phyloP scores from a whole-genome alignment of 2,329 filamentous ascomycete species.

The Cercospora zeae-maydis region DNA sequence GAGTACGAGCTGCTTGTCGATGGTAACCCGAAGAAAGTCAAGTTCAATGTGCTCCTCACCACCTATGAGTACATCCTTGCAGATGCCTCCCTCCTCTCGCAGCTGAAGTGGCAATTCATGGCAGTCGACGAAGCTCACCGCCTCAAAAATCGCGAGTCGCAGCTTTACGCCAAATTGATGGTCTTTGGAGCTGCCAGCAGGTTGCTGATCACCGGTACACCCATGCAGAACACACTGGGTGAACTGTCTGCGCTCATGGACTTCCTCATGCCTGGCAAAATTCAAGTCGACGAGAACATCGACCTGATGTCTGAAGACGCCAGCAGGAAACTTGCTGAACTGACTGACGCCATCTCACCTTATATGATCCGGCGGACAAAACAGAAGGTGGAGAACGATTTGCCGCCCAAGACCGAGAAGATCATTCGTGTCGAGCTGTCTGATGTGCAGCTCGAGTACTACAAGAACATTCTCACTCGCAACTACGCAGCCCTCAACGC shows the following conservation, averaged over 20 bases:
- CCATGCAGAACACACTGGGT: constrained; percentile 93
- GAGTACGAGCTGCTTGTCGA: constrained; percentile 87
- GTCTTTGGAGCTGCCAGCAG: constrained; percentile 85
- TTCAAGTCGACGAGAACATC: constrained; percentile 86
- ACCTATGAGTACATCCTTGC: constrained; percentile 95
- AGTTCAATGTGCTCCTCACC: constrained; percentile 96
- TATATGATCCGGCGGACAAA: constrained; percentile 96
- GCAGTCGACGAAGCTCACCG: constrained; percentile 96
- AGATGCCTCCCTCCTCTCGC: constrained; percentile 77
- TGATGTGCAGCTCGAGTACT: constrained; percentile 94
- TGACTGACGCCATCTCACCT: constrained; percentile 83
- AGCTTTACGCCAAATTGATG: constrained; percentile 79
- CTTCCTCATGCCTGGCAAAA: constrained; percentile 92
- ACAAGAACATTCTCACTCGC: constrained; percentile 96
- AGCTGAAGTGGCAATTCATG: constrained; percentile 96
- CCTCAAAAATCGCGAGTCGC: constrained; percentile 92
- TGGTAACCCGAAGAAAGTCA: constrained; percentile 80
- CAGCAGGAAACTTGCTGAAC: constrained; percentile 77
- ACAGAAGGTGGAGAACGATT: constrained; percentile 92
- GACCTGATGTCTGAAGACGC: constrained; percentile 75
- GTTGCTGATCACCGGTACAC: constrained; percentile 91
- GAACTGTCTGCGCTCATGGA: constrained; percentile 91
- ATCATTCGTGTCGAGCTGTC: constrained; percentile 97
- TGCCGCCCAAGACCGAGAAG: constrained; percentile 96
- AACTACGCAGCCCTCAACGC: constrained; percentile 95